Base-by-base conservation (phyloP, 139 green algal species). In the Chlorella sp. region DNA sequence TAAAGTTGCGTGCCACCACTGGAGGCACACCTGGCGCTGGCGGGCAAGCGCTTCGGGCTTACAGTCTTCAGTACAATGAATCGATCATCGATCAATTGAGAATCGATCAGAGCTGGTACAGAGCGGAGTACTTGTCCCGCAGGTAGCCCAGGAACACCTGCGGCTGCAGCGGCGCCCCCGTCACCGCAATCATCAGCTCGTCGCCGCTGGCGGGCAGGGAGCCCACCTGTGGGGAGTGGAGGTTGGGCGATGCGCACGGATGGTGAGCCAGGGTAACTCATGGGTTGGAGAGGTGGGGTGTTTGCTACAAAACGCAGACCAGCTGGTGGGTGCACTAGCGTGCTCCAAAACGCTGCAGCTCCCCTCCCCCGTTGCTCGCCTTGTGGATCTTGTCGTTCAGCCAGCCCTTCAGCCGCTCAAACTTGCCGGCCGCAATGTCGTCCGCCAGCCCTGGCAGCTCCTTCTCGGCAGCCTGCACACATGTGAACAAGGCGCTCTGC, bases 311-410 rank as follows among this genome's bases (percentile, higher is more conserved):
- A n/a, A n/a, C n/a, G n/a, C n/a, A n/a, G n/a, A n/a, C n/a, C n/a
- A n/a, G n/a, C n/a, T n/a, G n/a, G n/a, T n/a, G n/a, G n/a, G n/a
- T n/a, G n/a, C n/a, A n/a, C n/a, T n/a, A n/a, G n/a, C n/a, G n/a
- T n/a, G n/a, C n/a, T n/a, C n/a, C n/a, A n/a, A n/a, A n/a, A n/a
- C n/a, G n/a, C n/a, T n/a, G n/a, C n/a, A n/a, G n/a, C n/a, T 51
- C 44, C 44, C 44, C 44, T 16, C 44, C 44, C 9, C 44, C 9
- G 44, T 15, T 23, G 15, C 51, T 60, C 51, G 13, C 51, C 78
- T 64, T 64, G 89, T 99, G 96, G 21, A 98, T 90, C 21, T 96
- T 94, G 38, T 92, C 81, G 36, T 95, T 94, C 39, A 99, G 89
- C 95, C 95, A 98, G 9, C 78, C 67, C 87, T 86, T 91, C 23